These are phyloP conservation scores for Daldinia decipiens DNA, from an alignment of 495 filamentous ascomycete species.

Conservation along the genomic window DNA sequence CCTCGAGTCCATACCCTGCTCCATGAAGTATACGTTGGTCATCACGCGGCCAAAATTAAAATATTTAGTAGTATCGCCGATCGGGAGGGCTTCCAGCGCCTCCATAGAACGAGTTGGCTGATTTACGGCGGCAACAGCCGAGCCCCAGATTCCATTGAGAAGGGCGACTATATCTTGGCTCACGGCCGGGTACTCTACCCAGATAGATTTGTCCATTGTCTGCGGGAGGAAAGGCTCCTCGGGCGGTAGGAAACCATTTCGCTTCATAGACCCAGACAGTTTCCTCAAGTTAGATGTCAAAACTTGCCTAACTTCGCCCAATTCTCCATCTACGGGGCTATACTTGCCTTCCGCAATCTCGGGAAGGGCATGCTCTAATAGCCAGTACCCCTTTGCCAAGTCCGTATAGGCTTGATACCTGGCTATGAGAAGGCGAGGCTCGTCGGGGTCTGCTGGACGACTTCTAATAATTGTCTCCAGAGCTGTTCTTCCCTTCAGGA, in stretches of 20 bases:
- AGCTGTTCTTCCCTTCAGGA: constrained; percentile 76
- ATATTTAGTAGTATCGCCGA: constrained; percentile 73
- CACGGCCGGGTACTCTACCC: constrained; percentile 76
- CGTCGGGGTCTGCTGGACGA: constrained; percentile 61
- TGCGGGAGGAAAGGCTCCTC: constrained; percentile 71
- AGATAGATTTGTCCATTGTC: constrained; percentile 76
- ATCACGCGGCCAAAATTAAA: constrained; percentile 82
- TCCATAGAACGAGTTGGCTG: constrained; percentile 53
- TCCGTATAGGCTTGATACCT: constrained; percentile 78
- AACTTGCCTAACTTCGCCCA: constrained; percentile 63
- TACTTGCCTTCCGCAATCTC: constrained; percentile 56
- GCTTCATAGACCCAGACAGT: constrained; percentile 80
- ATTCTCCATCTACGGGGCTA: constrained; percentile 50
- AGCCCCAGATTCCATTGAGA: constrained; percentile 68
- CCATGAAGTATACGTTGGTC: constrained; percentile 73
- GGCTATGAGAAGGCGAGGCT: constrained; percentile 49
- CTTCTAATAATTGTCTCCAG: constrained; percentile 76
- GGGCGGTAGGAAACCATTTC: constrained; percentile 77
- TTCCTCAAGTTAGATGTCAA: constrained; percentile 73
- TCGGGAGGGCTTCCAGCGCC: constrained; percentile 72
- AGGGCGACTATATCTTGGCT: constrained; percentile 72
- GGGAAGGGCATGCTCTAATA: constrained; percentile 71
- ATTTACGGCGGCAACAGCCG: constrained; percentile 53
- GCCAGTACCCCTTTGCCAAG: constrained; percentile 85
- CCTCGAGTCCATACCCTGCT: constrained; percentile 71